Base-by-base conservation (phyloP, 306 rosid genomes). In the Prunus armeniaca region DNA sequence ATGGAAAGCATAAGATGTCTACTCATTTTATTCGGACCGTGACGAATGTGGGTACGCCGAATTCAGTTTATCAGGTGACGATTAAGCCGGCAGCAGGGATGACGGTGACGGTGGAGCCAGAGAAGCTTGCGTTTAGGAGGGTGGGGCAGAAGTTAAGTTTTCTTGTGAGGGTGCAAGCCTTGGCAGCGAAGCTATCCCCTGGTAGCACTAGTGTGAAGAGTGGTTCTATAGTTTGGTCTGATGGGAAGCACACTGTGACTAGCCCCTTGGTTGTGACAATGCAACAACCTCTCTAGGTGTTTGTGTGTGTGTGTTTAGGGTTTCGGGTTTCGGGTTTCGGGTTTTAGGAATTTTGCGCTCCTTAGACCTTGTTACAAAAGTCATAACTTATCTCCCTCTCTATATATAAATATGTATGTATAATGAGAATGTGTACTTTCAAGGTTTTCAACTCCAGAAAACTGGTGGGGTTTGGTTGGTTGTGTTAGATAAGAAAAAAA, bases 1-100 rank as follows among this genome's bases (percentile, higher is more conserved):
- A 88, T 73, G 98, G 97, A 4, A 91, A 82, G 86, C 86, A 71
- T 6, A 88, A 84, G 89, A 84, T 88, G 93, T 82, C 91, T 13
- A 91, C 97, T 7, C 98, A 93, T 75, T 93, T 93, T 74, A 93
- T 93, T 43, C 81, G 98, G 68, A 88, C 88, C 3, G 98, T 89
- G 67, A 91, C 97, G 43, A 93, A 93, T 75, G 98, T 93, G 2
- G 98, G 98, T 5, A 91, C 87, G 60, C 80, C 93, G 0, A 88
- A 88, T 43, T 93, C 97, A 0, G 93, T 83, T 12, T 93, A 93
- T 71, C 82, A 77, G 15, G 97, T 89, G 32, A 79, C 75, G 5
- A 19, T 88, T 13, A 84, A 74, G 50, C 96, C 98, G 10, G 92
- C 91, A 0, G 61, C 65, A 0, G 96, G 96, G 45, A 83, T 70